Evolutionary conservation across 2,329 filamentous ascomycete genomes (phyloP).

Genomic region (Calonectria crousiana): DNA sequence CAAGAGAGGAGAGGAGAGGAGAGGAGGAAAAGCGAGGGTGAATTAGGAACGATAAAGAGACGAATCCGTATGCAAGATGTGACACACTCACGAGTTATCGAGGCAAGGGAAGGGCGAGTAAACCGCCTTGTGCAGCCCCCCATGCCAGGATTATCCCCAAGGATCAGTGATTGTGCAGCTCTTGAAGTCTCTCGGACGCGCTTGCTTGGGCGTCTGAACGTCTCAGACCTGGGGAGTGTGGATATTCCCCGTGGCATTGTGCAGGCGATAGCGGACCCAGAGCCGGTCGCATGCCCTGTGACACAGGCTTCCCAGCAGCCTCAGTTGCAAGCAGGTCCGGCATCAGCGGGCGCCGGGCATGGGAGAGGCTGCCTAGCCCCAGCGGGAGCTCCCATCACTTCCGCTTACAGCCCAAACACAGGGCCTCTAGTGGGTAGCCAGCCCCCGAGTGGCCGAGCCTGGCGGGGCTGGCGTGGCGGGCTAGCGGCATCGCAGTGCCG

Average conservation of each 20-base stretch:
- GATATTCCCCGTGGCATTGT: not conserved
- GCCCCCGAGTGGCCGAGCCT: conserved; percentile 7
- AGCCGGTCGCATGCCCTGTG: not conserved
- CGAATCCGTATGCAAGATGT: conserved; percentile 5
- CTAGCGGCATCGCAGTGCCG: conserved; percentile 24
- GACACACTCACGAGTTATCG: not conserved
- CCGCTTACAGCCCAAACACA: conserved; percentile 7
- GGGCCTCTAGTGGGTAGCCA: not conserved
- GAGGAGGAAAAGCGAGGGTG: not conserved
- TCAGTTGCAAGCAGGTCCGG: not conserved
- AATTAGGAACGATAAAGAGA: conserved; percentile 1
- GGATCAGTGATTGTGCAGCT: not conserved
- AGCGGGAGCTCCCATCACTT: conserved; percentile 3
- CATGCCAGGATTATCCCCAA: conserved; percentile 16
- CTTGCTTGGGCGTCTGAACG: not conserved
- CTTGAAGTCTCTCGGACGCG: not conserved
- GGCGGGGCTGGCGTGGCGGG: conserved; percentile 16
- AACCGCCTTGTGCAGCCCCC: conserved; percentile 11
- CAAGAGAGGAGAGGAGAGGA: not conserved
- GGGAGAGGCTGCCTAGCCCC: not conserved
- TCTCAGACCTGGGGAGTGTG: not conserved
- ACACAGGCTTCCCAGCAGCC: not conserved
- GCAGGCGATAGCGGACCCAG: conserved; percentile 8
- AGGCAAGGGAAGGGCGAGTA: conserved; percentile 15
- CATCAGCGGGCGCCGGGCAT: conserved; percentile 4